phyloP scores from a whole-genome alignment of 2,329 filamentous ascomycete genomes.

The Trichoderma sp. region DNA sequence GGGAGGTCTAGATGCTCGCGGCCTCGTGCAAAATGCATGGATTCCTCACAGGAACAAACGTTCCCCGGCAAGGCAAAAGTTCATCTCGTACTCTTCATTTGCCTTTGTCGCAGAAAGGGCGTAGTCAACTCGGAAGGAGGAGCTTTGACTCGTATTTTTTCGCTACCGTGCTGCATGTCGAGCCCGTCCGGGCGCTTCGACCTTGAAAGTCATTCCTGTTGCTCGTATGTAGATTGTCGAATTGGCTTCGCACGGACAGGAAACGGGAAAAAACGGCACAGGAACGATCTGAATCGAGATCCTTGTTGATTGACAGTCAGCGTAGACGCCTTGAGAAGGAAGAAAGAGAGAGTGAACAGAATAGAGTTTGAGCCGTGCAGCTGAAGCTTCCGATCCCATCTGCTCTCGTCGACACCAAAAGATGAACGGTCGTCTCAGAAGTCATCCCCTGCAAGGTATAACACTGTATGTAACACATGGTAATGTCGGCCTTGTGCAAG shows the following conservation, averaged over 20 bases:
- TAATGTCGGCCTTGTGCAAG: conserved; percentile 8
- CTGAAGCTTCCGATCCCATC: not conserved
- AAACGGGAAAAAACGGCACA: not conserved
- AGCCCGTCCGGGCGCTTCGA: not conserved
- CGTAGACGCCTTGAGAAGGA: not conserved
- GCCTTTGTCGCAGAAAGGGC: not conserved
- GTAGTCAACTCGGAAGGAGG: not conserved
- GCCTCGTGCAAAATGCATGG: not conserved
- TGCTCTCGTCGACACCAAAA: not conserved
- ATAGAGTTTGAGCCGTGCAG: not conserved
- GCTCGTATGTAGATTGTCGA: not conserved
- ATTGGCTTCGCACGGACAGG: not conserved
- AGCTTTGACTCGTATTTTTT: not conserved
- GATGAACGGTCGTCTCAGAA: not conserved
- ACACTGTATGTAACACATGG: not conserved
- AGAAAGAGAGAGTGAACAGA: not conserved
- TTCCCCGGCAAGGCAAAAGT: not conserved
- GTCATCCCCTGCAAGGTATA: not conserved
- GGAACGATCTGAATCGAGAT: not conserved
- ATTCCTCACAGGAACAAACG: not conserved
- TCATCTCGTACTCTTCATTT: not conserved
- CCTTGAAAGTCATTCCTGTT: not conserved
- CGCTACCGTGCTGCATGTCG: not conserved
- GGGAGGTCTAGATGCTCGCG: not conserved
- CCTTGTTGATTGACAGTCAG: not conserved